A percentile compares a stretch with the other conserved stretches of the same genome.
Conservation (phyloP, 805 yeast species). For the Dipodascopsis uninucleata region DNA sequence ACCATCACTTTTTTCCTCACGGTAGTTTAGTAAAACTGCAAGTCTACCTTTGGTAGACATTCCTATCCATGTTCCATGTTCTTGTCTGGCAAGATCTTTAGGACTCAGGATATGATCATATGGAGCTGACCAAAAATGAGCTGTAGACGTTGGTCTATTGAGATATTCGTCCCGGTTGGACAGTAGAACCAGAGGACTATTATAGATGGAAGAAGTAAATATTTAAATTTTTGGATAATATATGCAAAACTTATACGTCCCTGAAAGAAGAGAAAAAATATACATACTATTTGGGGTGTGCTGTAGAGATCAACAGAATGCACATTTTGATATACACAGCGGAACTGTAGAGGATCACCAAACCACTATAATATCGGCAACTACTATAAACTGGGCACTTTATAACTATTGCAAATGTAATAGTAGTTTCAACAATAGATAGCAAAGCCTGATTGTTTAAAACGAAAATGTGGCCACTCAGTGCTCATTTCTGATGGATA, state of each 20-base stretch:
- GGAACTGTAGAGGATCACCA: too few relatives aligned
- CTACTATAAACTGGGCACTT: too few relatives aligned
- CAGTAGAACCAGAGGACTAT: conserved; percentile 59
- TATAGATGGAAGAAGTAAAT: too few relatives aligned
- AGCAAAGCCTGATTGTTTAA: too few relatives aligned
- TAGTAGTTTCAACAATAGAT: too few relatives aligned
- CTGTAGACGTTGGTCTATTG: conserved; percentile 64
- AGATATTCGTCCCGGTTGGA: conserved; percentile 89
- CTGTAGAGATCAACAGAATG: conserved; percentile 62
- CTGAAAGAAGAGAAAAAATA: neutral
- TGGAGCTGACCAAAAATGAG: conserved; percentile 40
- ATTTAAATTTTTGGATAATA: too few relatives aligned
- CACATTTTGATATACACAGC: conserved; percentile 60
- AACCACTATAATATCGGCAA: too few relatives aligned
- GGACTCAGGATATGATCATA: conserved; percentile 43
- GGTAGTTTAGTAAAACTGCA: conserved; percentile 72
- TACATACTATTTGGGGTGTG: conserved; percentile 59
- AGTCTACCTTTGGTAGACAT: conserved; percentile 54
- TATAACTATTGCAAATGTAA: too few relatives aligned
- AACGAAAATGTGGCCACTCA: too few relatives aligned
- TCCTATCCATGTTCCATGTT: conserved; percentile 92
- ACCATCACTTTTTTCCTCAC: conserved; percentile 44
- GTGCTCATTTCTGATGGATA: too few relatives aligned
- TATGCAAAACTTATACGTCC: neutral
- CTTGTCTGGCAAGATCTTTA: conserved; percentile 63